Conservation (phyloP, 306 rosid species). For the Medicago lupulina region DNA sequence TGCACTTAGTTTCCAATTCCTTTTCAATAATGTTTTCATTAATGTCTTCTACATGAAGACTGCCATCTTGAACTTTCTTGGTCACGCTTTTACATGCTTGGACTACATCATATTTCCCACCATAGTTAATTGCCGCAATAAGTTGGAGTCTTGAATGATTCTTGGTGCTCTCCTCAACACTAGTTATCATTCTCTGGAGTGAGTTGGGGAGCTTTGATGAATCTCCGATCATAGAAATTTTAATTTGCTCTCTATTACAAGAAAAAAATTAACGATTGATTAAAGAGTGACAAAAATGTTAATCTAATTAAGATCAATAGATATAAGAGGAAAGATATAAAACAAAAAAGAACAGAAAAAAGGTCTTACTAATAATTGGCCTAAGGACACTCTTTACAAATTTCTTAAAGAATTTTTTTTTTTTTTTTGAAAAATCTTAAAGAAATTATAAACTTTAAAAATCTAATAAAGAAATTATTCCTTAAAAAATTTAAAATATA, state of each 20-base stretch:
- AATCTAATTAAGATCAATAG: background rate
- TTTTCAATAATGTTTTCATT: slow-evolving; percentile 61
- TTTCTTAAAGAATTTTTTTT: no score
- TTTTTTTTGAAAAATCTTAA: no score
- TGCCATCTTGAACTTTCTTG: slow-evolving; percentile 55
- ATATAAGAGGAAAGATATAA: no score
- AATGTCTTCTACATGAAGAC: slow-evolving; percentile 41
- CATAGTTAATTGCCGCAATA: slow-evolving; percentile 68
- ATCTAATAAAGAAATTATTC: no score
- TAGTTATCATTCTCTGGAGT: slow-evolving; percentile 44
- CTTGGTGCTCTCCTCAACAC: slow-evolving; percentile 61
- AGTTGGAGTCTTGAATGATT: slow-evolving; percentile 56
- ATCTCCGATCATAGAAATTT: slow-evolving; percentile 75
- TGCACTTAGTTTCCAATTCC: slow-evolving; percentile 78
- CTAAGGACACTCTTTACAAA: no score
- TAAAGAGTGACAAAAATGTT: background rate
- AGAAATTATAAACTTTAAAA: no score
- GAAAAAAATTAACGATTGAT: no score
- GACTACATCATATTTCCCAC: slow-evolving; percentile 77
- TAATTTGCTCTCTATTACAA: slow-evolving; percentile 57
- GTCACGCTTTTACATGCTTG: slow-evolving; percentile 76
- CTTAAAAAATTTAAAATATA: no score
- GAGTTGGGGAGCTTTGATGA: slow-evolving; percentile 55
- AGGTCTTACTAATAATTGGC: no score
- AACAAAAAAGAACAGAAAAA: no score